Evolutionary conservation across 148 eudicot species (phyloP).

Genomic region (Drosera capensis): DNA sequence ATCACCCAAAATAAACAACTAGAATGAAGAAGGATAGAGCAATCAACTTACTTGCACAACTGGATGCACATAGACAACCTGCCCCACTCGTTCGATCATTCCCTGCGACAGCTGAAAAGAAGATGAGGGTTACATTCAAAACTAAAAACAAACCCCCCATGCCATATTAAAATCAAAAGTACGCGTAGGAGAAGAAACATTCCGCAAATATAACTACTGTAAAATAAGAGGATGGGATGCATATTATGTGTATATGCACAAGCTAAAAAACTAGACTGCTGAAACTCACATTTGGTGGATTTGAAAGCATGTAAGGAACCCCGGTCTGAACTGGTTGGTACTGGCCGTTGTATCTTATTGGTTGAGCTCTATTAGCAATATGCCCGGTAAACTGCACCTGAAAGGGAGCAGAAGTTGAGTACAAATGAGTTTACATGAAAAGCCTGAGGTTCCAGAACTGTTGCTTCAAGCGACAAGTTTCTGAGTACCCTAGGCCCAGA

Average conservation of each 20-base stretch:
- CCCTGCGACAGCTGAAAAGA: constrained; percentile 30
- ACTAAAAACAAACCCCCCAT: too few relatives aligned
- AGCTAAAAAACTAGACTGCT: neutral
- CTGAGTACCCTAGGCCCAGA: too few relatives aligned
- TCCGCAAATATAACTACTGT: too few relatives aligned
- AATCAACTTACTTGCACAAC: constrained; percentile 49
- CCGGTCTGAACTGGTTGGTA: constrained; percentile 50
- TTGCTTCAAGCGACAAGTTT: too few relatives aligned
- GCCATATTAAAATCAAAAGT: too few relatives aligned
- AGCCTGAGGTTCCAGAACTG: neutral
- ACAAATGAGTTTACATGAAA: neutral
- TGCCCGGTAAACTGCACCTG: constrained; percentile 37
- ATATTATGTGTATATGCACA: too few relatives aligned
- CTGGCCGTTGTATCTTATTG: constrained; percentile 38
- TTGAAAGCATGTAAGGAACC: constrained; percentile 36
- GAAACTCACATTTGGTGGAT: constrained; percentile 52
- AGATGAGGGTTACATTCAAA: neutral
- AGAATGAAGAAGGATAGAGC: neutral
- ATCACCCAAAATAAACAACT: neutral
- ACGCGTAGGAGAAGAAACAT: too few relatives aligned
- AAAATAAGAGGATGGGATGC: too few relatives aligned
- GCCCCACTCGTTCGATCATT: constrained; percentile 59
- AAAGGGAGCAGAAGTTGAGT: constrained; percentile 1
- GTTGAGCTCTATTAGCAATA: constrained; percentile 41
- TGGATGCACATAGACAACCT: constrained; percentile 62